A percentile compares a stretch with the other conserved stretches of the same genome.
These are phyloP conservation scores for Gillenia trifoliata DNA, from an alignment of 306 rosid species.

Conservation along the genomic window DNA sequence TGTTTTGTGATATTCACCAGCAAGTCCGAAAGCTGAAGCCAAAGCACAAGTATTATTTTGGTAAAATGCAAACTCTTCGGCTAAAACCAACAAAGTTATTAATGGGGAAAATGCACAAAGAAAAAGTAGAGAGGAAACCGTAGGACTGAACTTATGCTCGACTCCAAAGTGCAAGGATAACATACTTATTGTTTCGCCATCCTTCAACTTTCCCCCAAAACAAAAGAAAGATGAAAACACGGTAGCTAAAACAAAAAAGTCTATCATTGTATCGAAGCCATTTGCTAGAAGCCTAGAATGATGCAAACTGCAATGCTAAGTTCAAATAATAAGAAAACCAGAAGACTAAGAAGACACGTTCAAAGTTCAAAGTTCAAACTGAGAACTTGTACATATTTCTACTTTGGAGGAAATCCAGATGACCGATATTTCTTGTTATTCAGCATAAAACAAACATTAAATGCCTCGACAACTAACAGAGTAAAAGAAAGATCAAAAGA, in stretches of 20 bases:
- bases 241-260: not conserved
- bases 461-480: not conserved
- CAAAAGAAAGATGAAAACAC: not conserved
- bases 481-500: too few species aligned
- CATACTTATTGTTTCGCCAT: too few species aligned
- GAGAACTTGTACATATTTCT: not conserved
- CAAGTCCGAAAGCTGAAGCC: slow-evolving; percentile 37
- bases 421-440: not conserved
- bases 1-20: slow-evolving; percentile 45
- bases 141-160: not conserved
- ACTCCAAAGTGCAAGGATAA: not conserved
- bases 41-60: not conserved
- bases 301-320: not conserved
- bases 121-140: not conserved
- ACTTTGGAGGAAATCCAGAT: not conserved
- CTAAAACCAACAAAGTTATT: not conserved
- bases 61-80: too few species aligned
- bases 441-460: not conserved
- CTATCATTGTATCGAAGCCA: not conserved
- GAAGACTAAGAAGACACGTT: not conserved
- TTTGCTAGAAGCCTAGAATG: not conserved
- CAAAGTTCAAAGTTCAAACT: not conserved
- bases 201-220: not conserved
- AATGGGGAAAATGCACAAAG: not conserved
- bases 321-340: not conserved